A percentile compares a stretch with the other conserved stretches of the same genome.
phyloP scores from a whole-genome alignment of 2,329 filamentous ascomycete species.

The Triangularia verruculosa region DNA sequence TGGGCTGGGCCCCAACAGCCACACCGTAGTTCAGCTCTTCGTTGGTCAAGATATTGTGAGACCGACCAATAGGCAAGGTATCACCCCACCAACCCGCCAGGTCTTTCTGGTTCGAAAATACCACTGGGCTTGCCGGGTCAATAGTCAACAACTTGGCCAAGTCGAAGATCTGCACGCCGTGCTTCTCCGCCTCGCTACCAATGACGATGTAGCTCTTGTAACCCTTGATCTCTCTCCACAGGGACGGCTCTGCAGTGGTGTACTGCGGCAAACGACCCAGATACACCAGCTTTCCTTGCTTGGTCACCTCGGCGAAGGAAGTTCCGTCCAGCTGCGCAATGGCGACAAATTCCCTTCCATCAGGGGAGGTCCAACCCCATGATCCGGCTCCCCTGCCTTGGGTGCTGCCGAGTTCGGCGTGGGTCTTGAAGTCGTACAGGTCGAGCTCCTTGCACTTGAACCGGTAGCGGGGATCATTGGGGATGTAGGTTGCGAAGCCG shows the following conservation, averaged over 20 bases:
- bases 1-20: conserved; percentile 43
- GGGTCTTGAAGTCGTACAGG: conserved; percentile 54
- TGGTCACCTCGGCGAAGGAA: conserved; percentile 46
- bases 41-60: conserved; percentile 52
- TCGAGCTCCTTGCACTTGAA: conserved; percentile 50
- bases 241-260: conserved; percentile 33
- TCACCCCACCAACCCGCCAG: conserved; percentile 36
- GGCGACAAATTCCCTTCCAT: conserved; percentile 47
- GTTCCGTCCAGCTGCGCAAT: conserved; percentile 49
- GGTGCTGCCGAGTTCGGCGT: conserved; percentile 49
- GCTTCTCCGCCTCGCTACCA: conserved; percentile 42
- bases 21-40: conserved; percentile 47
- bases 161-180: conserved; percentile 62
- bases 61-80: conserved; percentile 36
- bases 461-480: conserved; percentile 45
- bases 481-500: conserved; percentile 43
- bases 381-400: conserved; percentile 38
- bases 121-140: conserved; percentile 38
- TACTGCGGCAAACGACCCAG: conserved; percentile 45
- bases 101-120: conserved; percentile 35
- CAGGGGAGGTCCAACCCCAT: conserved; percentile 46
- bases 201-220: conserved; percentile 41
- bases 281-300: conserved; percentile 43
- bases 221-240: conserved; percentile 42
- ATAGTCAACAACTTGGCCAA: conserved; percentile 50